phyloP scores from a whole-genome alignment of 2,329 filamentous ascomycete species.

The Penicillium polonicum region DNA sequence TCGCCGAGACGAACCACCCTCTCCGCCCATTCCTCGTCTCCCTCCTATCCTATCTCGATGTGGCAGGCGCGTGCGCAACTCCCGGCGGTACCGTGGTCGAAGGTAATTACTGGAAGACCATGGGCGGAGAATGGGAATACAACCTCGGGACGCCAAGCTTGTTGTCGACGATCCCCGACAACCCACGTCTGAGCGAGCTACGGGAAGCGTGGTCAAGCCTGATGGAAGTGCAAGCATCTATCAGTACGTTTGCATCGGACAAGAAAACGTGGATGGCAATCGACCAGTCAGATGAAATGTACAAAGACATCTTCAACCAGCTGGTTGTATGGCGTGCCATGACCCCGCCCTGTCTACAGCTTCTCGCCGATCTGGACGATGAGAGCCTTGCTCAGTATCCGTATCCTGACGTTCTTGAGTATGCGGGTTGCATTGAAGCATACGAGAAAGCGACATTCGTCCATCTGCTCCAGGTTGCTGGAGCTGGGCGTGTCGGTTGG shows the following conservation, averaged over 20 bases:
- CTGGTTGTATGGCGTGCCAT: conserved; percentile 32
- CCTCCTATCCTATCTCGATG: conserved; percentile 41
- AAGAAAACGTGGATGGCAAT: conserved; percentile 31
- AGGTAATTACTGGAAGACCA: conserved; percentile 41
- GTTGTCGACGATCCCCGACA: conserved; percentile 22
- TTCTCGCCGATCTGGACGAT: conserved; percentile 30
- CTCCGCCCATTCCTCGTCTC: conserved; percentile 41
- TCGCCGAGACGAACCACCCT: conserved; percentile 35
- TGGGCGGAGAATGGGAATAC: conserved; percentile 41
- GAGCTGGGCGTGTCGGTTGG: conserved; percentile 29
- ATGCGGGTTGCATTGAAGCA: conserved; percentile 38
- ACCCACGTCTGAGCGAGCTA: conserved; percentile 28
- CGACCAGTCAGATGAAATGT: conserved; percentile 32
- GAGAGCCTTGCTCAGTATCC: conserved; percentile 28
- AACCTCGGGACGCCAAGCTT: conserved; percentile 36
- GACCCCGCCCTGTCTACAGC: conserved; percentile 30
- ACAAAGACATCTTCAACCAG: conserved; percentile 30
- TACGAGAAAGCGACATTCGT: conserved; percentile 40
- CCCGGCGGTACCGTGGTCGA: conserved; percentile 39
- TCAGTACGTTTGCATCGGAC: conserved; percentile 35
- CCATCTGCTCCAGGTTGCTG: conserved; percentile 35
- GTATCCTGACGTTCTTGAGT: conserved; percentile 34
- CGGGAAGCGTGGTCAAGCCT: conserved; percentile 33
- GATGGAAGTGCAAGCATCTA: conserved; percentile 37
- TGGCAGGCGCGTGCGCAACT: conserved; percentile 41